phyloP scores from a whole-genome alignment of 257 asterid species.

The Petunia axillaris region DNA sequence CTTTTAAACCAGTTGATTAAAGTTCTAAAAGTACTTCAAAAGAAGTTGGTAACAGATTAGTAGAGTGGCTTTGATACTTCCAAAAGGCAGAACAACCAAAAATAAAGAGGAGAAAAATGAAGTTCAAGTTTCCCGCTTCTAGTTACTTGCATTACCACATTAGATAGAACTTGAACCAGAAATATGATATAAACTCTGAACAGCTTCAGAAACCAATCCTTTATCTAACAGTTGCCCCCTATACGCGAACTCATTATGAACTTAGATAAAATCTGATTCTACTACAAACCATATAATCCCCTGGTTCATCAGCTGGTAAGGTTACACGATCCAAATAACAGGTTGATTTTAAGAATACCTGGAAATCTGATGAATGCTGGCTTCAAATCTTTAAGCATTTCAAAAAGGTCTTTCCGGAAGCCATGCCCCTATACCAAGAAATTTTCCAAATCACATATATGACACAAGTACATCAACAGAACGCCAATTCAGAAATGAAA shows the following conservation, averaged over 20 bases:
- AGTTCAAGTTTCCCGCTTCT: neutral
- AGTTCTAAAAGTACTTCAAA: too few relatives aligned
- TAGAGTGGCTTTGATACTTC: neutral
- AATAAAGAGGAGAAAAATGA: neutral
- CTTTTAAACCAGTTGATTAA: too few relatives aligned
- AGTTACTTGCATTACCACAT: neutral
- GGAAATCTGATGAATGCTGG: constrained; percentile 93
- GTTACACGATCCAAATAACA: constrained; percentile 9
- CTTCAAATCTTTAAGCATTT: constrained; percentile 63
- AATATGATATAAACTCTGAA: too few relatives aligned
- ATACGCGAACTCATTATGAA: too few relatives aligned
- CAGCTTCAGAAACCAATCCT: too few relatives aligned
- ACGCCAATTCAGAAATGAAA: neutral
- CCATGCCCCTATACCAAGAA: constrained; percentile 73
- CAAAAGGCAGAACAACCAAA: neutral
- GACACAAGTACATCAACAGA: neutral
- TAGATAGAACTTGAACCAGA: too few relatives aligned
- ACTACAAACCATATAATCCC: neutral
- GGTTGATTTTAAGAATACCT: constrained; percentile 46
- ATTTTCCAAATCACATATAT: neutral
- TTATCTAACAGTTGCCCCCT: too few relatives aligned
- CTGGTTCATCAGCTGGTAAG: neutral
- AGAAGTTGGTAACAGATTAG: neutral
- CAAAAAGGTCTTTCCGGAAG: constrained; percentile 85
- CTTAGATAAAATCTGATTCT: neutral